Evolutionary conservation across 2,329 filamentous ascomycete species (phyloP).

Genomic region (Orbilia blumenaviensis): DNA sequence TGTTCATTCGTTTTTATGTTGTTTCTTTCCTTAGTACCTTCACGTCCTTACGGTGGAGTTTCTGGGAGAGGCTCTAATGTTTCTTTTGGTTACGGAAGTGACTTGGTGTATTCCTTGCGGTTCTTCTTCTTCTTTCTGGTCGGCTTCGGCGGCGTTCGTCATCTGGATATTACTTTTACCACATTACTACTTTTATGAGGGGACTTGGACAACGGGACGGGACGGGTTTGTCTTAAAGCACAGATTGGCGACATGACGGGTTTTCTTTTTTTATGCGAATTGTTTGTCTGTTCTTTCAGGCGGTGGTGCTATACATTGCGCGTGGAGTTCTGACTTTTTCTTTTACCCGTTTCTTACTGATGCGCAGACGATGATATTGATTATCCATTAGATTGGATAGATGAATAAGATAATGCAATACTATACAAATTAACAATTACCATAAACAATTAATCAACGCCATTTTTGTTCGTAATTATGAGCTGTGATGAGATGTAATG

Average conservation of each 20-base stretch:
- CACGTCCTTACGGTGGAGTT: slow-evolving; percentile 11
- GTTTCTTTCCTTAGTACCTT: slow-evolving; percentile 25
- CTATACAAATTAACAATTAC: neutral
- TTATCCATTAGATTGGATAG: neutral
- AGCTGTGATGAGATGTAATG: neutral
- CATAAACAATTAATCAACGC: neutral
- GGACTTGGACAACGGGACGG: slow-evolving; percentile 13
- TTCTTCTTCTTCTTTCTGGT: slow-evolving; percentile 16
- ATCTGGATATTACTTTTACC: slow-evolving; percentile 43
- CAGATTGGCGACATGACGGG: slow-evolving; percentile 17
- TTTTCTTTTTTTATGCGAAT: neutral
- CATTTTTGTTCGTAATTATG: too few relatives aligned
- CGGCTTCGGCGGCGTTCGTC: slow-evolving; percentile 51
- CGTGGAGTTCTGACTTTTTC: slow-evolving; percentile 1
- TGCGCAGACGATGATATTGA: neutral
- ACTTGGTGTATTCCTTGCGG: slow-evolving; percentile 34
- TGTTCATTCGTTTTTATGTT: neutral
- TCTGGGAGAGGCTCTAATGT: neutral
- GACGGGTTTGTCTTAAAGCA: slow-evolving; percentile 4
- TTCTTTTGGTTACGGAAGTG: slow-evolving; percentile 10
- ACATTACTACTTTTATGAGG: slow-evolving; percentile 12
- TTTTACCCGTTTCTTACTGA: neutral
- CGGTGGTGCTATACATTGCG: slow-evolving; percentile 17
- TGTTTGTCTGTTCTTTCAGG: neutral
- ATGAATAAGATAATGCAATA: neutral